These are phyloP conservation scores for Cadophora gregata DNA, from an alignment of 2,329 filamentous ascomycete species.

Conservation along the genomic window DNA sequence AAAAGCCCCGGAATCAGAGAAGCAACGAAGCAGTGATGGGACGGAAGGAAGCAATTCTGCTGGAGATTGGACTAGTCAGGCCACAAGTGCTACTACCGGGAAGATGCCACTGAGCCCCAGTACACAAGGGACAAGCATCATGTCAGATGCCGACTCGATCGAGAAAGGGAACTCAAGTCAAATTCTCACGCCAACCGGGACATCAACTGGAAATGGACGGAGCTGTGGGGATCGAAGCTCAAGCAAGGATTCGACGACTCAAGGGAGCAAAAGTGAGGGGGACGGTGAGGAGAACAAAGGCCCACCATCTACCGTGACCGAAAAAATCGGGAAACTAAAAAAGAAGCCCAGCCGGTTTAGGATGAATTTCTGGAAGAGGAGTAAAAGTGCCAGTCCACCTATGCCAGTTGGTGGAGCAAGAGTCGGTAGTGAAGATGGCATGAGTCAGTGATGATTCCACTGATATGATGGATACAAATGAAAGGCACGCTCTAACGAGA, in stretches of 20 bases:
- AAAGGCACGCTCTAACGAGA: not conserved
- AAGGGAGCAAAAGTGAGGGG: constrained; percentile 19
- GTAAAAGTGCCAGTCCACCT: constrained; percentile 42
- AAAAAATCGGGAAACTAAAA: constrained; percentile 57
- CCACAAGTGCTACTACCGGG: constrained; percentile 66
- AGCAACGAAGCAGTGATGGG: constrained; percentile 64
- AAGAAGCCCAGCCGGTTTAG: constrained; percentile 69
- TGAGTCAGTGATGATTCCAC: constrained; percentile 12
- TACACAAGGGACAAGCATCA: constrained; percentile 69
- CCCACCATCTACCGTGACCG: constrained; percentile 44
- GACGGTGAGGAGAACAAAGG: constrained; percentile 12
- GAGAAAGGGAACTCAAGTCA: constrained; percentile 35
- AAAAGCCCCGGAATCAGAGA: constrained; percentile 25
- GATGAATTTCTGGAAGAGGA: constrained; percentile 56
- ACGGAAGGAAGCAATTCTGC: constrained; percentile 65
- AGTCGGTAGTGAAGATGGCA: constrained; percentile 10
- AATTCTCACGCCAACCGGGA: constrained; percentile 25
- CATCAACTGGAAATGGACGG: constrained; percentile 19
- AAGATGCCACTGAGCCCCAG: constrained; percentile 70
- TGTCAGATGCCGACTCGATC: constrained; percentile 52
- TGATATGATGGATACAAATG: not conserved
- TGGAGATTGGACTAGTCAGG: constrained; percentile 67
- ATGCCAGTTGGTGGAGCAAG: constrained; percentile 19
- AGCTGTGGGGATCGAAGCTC: constrained; percentile 21
- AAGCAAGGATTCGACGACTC: constrained; percentile 10